Percentiles rank a stretch among this genome's conserved stretches.
Conservation (phyloP, 176 grass and related monocot genomes). For the Metroxylon sagu region DNA sequence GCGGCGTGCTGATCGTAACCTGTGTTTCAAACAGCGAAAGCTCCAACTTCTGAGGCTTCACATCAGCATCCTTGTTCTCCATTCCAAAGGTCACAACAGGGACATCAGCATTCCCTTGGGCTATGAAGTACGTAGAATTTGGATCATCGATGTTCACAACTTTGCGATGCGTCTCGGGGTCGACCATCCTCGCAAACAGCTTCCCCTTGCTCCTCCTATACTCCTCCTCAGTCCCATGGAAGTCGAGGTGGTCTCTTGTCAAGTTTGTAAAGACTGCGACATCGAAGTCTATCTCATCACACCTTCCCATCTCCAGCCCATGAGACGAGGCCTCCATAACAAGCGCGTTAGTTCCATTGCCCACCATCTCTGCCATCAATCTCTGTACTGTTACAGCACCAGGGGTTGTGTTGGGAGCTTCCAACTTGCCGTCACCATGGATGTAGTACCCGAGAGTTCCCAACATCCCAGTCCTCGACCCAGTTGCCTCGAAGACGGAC, state of each 20-base stretch:
- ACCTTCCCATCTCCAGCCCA: slow-evolving; percentile 30
- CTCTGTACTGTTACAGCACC: slow-evolving; percentile 60
- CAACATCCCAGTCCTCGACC: slow-evolving; percentile 66
- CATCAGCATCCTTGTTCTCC: slow-evolving; percentile 84
- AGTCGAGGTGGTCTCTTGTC: slow-evolving; percentile 39
- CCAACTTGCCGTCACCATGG: slow-evolving; percentile 56
- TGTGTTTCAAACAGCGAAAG: slow-evolving; percentile 90
- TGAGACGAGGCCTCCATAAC: slow-evolving; percentile 60
- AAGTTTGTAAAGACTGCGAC: slow-evolving; percentile 82
- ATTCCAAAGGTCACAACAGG: slow-evolving; percentile 84
- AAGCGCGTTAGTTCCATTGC: slow-evolving; percentile 77
- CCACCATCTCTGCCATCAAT: slow-evolving; percentile 81
- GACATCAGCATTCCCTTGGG: slow-evolving; percentile 63
- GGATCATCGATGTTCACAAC: slow-evolving; percentile 94
- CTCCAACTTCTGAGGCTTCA: slow-evolving; percentile 72
- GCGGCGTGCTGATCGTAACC: slow-evolving; percentile 72
- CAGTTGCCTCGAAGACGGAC: slow-evolving; percentile 76
- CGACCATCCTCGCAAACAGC: slow-evolving; percentile 75
- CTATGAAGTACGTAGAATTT: slow-evolving; percentile 49
- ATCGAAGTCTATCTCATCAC: slow-evolving; percentile 68
- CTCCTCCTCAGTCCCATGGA: slow-evolving; percentile 44
- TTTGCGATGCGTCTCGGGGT: slow-evolving; percentile 71
- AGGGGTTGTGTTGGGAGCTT: slow-evolving; percentile 25
- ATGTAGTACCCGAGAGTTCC: slow-evolving; percentile 63
- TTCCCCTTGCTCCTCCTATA: slow-evolving; percentile 57